phyloP scores from a whole-genome alignment of 192 early-diverging fungal species.

The Coemansia sp. region DNA sequence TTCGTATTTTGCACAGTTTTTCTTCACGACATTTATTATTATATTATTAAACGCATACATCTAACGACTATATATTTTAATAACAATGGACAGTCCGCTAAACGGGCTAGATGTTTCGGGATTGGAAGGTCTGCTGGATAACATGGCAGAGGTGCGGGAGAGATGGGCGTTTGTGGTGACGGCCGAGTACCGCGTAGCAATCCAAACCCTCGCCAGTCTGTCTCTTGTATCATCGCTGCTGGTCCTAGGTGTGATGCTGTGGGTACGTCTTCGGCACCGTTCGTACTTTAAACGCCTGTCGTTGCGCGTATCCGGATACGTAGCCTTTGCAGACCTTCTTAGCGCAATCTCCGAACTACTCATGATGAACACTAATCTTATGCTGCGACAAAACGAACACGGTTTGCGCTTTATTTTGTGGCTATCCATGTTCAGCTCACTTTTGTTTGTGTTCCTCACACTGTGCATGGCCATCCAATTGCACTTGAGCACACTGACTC shows the following conservation, averaged over 20 bases:
- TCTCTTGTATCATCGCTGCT: constrained; percentile 25
- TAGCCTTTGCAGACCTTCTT: constrained; percentile 22
- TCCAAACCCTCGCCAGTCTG: constrained; percentile 26
- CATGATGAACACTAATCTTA: constrained; percentile 29
- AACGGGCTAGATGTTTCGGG: no score
- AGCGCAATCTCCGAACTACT: constrained; percentile 21
- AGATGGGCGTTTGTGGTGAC: constrained; percentile 37
- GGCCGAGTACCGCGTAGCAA: constrained; percentile 14
- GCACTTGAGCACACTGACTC: constrained; percentile 46
- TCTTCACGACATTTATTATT: no score
- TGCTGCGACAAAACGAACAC: constrained; percentile 16
- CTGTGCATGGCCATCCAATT: constrained; percentile 34
- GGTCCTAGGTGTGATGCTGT: constrained; percentile 10
- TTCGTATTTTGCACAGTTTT: no score
- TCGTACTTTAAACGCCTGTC: constrained; percentile 36
- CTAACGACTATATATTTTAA: no score
- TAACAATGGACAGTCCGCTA: no score
- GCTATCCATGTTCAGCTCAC: constrained; percentile 29
- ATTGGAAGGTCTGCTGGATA: not conserved
- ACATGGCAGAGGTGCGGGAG: not conserved
- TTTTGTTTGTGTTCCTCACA: constrained; percentile 35
- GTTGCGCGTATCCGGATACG: constrained; percentile 32
- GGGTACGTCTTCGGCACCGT: constrained; percentile 15
- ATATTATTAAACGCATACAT: no score
- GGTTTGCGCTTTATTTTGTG: constrained; percentile 35